Conservation (phyloP, 1,284 basidiomycete genomes). For the Naganishia cerealis region DNA sequence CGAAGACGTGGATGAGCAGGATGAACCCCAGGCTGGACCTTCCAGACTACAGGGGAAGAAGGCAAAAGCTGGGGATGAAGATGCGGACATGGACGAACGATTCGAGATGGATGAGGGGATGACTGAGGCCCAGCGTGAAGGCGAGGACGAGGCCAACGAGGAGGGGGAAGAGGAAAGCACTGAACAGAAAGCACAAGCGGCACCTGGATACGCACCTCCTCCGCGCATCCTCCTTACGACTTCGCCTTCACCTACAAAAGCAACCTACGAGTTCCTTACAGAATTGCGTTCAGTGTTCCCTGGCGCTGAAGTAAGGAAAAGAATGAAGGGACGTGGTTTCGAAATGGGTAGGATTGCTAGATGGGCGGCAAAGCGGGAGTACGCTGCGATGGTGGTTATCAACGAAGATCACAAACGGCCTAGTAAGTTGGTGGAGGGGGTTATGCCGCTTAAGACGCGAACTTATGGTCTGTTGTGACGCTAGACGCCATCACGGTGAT, state of each 20-base stretch:
- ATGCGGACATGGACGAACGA: slow-evolving; percentile 45
- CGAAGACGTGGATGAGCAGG: slow-evolving; percentile 57
- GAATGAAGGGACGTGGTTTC: slow-evolving; percentile 88
- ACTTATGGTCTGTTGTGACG: slow-evolving; percentile 7
- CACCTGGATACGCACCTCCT: slow-evolving; percentile 58
- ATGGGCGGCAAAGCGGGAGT: slow-evolving; percentile 83
- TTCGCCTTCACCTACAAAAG: slow-evolving; percentile 77
- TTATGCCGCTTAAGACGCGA: not conserved
- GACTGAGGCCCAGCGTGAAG: slow-evolving; percentile 61
- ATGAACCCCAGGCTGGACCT: slow-evolving; percentile 45
- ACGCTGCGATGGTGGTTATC: slow-evolving; percentile 83
- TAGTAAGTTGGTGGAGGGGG: slow-evolving; percentile 61
- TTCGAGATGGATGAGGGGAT: slow-evolving; percentile 35
- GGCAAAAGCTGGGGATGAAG: slow-evolving; percentile 30
- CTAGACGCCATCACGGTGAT: slow-evolving; percentile 88
- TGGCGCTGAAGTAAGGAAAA: slow-evolving; percentile 85
- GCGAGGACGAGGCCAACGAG: slow-evolving; percentile 69
- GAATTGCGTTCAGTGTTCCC: slow-evolving; percentile 90
- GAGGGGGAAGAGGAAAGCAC: slow-evolving; percentile 39
- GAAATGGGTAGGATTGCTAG: slow-evolving; percentile 89
- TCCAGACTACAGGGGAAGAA: slow-evolving; percentile 34
- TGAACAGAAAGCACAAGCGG: slow-evolving; percentile 34
- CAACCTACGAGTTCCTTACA: slow-evolving; percentile 83
- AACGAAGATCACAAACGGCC: slow-evolving; percentile 91
- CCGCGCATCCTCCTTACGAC: slow-evolving; percentile 90